phyloP scores from a whole-genome alignment of 192 early-diverging fungal species.

The Radiomyces spectabilis region DNA sequence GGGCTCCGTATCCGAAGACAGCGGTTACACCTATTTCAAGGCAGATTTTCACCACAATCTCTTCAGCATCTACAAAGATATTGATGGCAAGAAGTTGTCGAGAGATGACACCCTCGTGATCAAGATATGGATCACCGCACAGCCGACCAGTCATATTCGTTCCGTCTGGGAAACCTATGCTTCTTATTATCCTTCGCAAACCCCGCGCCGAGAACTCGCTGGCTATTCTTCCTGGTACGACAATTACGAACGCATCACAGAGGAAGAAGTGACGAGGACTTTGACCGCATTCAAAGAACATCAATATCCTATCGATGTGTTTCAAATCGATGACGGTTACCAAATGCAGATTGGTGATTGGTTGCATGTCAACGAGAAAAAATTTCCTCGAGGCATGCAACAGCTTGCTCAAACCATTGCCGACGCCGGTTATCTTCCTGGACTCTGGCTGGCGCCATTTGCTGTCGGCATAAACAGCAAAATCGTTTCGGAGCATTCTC shows the following conservation, averaged over 20 bases:
- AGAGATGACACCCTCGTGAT: background rate
- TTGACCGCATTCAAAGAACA: slow-evolving; percentile 12
- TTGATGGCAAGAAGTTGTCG: slow-evolving; percentile 30
- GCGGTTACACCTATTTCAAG: slow-evolving; percentile 36
- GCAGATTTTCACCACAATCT: slow-evolving; percentile 20
- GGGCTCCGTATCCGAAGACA: slow-evolving; percentile 35
- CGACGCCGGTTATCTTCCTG: slow-evolving; percentile 25
- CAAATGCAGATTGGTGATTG: slow-evolving; percentile 43
- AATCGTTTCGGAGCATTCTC: slow-evolving; percentile 34
- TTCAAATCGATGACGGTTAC: slow-evolving; percentile 48
- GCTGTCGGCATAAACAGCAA: slow-evolving; percentile 29
- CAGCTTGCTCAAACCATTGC: slow-evolving; percentile 26
- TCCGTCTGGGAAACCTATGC: slow-evolving; percentile 22
- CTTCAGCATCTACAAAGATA: slow-evolving; percentile 35
- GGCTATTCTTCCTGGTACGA: slow-evolving; percentile 43
- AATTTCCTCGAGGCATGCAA: slow-evolving; percentile 42
- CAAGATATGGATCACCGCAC: slow-evolving; percentile 4
- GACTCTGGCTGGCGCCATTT: slow-evolving; percentile 44
- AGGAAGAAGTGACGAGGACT: slow-evolving; percentile 33
- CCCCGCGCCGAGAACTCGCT: slow-evolving; percentile 16
- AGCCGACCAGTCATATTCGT: slow-evolving; percentile 3
- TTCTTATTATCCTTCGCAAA: slow-evolving; percentile 12
- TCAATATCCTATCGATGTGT: slow-evolving; percentile 37
- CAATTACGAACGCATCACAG: too few relatives aligned
- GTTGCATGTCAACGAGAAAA: slow-evolving; percentile 31